Conservation (phyloP, 2,329 filamentous ascomycete genomes). For the Colletotrichum somersetense region DNA sequence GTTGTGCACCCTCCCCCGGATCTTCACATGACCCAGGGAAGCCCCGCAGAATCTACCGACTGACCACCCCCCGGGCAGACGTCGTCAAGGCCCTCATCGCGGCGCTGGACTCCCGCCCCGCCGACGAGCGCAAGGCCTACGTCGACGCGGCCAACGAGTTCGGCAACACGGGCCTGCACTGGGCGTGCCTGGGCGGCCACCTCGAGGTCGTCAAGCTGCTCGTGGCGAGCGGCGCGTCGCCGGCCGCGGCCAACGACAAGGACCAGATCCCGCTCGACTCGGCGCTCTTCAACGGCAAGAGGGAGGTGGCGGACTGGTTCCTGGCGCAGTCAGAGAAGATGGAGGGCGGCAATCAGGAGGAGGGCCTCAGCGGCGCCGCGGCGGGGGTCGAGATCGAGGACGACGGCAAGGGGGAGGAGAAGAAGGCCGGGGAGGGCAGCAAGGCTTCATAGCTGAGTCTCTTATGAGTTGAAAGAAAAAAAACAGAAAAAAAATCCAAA, state of each 20-base stretch:
- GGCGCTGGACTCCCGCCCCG: slow-evolving; percentile 56
- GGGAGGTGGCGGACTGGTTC: slow-evolving; percentile 73
- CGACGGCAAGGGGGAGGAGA: slow-evolving; percentile 42
- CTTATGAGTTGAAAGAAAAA: neutral
- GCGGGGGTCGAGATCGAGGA: slow-evolving; percentile 56
- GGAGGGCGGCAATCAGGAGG: slow-evolving; percentile 61
- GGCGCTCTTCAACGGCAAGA: slow-evolving; percentile 77
- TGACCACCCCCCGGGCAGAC: slow-evolving; percentile 49
- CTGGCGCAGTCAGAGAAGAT: slow-evolving; percentile 61
- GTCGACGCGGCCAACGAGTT: slow-evolving; percentile 80
- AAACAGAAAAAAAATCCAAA: slow-evolving; percentile 12
- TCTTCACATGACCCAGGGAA: neutral
- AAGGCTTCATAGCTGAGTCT: slow-evolving; percentile 19
- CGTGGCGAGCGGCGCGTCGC: slow-evolving; percentile 80
- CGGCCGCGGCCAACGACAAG: slow-evolving; percentile 82
- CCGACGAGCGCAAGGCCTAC: slow-evolving; percentile 62
- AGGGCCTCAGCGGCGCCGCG: slow-evolving; percentile 55
- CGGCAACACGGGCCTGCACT: slow-evolving; percentile 93
- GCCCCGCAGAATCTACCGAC: neutral
- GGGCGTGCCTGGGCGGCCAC: slow-evolving; percentile 92
- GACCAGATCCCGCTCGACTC: slow-evolving; percentile 85
- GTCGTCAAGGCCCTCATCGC: slow-evolving; percentile 59
- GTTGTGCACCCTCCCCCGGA: slow-evolving; percentile 42
- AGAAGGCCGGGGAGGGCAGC: slow-evolving; percentile 9
- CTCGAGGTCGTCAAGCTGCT: slow-evolving; percentile 83